Base-by-base conservation (phyloP, 495 filamentous ascomycete species). In the Aspergillus sparsus region DNA sequence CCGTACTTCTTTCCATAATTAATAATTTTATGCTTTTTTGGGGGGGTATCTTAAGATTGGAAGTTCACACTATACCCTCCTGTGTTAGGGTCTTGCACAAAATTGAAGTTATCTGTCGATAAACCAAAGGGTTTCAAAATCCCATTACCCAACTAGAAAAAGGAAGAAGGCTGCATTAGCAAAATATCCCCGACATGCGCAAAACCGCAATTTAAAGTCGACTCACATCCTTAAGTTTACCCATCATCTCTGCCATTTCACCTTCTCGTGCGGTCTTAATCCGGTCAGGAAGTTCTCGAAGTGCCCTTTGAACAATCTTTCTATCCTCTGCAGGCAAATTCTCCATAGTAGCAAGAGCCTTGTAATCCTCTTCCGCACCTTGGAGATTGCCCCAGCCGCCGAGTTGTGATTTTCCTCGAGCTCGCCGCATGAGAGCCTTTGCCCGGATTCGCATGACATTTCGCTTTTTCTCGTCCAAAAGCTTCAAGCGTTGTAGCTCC, bases 171-270 rank as follows among this genome's bases (percentile, higher is more conserved):
- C 2, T 62, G n/a, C 6, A 54, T 64, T 18, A 70, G 61, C 34
- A 7, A 37, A 7, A 51, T 56, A 27, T 27, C 3, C 21, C 21
- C 21, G 21, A 27, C 21, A 27, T 27, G 21, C 21, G 3, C 21
- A 27, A 27, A 27, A 27, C 21, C 3, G 21, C 21, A 27, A 27
- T 27, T 27, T 27, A 27, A 27, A 11, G 33, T 0, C 34, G 27
- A 82, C 85, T 78, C 57, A 89, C 86, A 66, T 89, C 86, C 73
- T 96, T 97, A 73, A 98, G 73, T 75, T 97, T 97, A 27, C 87
- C 89, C 90, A 97, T 92, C 90, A 97, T 96, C 73, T 98, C 93
- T 7, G 80, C 85, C 82, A 92, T 91, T 74, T 98, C 94, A 66
- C 80, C 87, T 66, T 94, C 87, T 72, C 88, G 87, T 3, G 92